Evolutionary conservation across 192 early-diverging fungal species (phyloP), one percentile per base, ranked within the genome.

Genomic region (Podochytrium sp.): DNA sequence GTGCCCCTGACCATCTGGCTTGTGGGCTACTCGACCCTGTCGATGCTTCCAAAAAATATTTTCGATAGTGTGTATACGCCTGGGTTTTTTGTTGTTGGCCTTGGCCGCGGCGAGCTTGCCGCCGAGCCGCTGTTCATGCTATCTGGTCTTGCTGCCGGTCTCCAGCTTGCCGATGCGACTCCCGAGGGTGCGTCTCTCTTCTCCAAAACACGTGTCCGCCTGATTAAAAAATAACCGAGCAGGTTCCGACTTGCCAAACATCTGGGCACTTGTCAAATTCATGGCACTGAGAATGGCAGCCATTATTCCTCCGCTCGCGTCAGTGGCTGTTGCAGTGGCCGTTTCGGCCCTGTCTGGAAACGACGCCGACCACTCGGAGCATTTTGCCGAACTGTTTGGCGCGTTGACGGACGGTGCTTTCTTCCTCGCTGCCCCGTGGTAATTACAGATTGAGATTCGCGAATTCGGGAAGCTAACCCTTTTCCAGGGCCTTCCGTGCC

Each of bases 1-100:
- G 61, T 74, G 27, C 72, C 72, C 3, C 20, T 74, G 34, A 74
- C 72, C 10, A 38, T 74, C 18, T 74, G 72, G 72, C 2, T 74
- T n/a, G 50, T 74, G 16, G 72, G 72, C 14, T 74, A 74, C 61
- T 74, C 72, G 33, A 74, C 72, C 30, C 49, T 74, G 7, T 64
- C 72, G 18, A 74, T 74, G 72, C 72, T 74, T 5, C 72, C 72
- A 64, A 50, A 51, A n/a, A 35, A 52, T 32, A 14, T 33, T 23
- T 14, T 34, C 37, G n/a, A 23, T 32, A 23, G 29, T 56, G 34
- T 23, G 51, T 37, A 74, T 37, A 20, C n/a, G 6, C 72, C 72
- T 16, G 72, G 72, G 7, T 1, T 34, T 38, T 42, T 38, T 35
- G 60, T 64, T 10, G 52, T 63, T 14, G 58, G 40, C 4, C 61